Conservation (phyloP, 164 flowering plant species). For the Piper betle region DNA sequence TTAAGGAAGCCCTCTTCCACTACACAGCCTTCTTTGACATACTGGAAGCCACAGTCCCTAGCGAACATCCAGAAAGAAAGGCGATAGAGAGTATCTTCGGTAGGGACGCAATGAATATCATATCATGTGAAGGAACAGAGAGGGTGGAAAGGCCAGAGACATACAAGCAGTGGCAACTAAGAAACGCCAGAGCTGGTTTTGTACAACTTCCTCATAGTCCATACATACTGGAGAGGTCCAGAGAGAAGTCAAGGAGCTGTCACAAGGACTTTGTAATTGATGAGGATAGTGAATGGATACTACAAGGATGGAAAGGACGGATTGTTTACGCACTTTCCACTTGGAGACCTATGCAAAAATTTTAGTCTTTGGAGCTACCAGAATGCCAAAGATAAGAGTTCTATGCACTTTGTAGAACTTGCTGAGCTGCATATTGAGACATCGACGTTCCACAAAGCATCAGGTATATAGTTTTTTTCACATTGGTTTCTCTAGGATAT, state of each 20-base stretch:
- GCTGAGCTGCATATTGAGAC: too few species aligned
- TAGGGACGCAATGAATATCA: constrained; percentile 53
- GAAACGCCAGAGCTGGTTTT: constrained; percentile 59
- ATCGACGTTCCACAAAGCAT: not conserved
- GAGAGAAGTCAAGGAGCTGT: constrained; percentile 27
- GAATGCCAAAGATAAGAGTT: not conserved
- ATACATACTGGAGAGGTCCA: constrained; percentile 28
- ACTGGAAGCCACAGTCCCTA: constrained; percentile 59
- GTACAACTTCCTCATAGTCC: constrained; percentile 41
- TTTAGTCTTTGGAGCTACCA: not conserved
- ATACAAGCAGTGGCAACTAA: constrained; percentile 73
- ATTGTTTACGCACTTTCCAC: constrained; percentile 43
- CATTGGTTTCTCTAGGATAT: too few species aligned
- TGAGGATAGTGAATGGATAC: constrained; percentile 59
- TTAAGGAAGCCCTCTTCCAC: constrained; percentile 71
- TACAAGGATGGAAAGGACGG: constrained; percentile 86
- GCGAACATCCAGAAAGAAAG: constrained; percentile 49
- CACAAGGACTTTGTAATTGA: constrained; percentile 66
- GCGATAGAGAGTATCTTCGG: constrained; percentile 55
- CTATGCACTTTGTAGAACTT: not conserved
- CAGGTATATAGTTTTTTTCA: not conserved
- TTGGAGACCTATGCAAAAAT: constrained; percentile 22
- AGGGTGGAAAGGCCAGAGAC: constrained; percentile 88
- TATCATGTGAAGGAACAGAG: constrained; percentile 80
- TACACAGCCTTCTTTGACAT: constrained; percentile 70